Evolutionary conservation across 2,329 filamentous ascomycete genomes (phyloP).

Genomic region (Fusarium annulatum): DNA sequence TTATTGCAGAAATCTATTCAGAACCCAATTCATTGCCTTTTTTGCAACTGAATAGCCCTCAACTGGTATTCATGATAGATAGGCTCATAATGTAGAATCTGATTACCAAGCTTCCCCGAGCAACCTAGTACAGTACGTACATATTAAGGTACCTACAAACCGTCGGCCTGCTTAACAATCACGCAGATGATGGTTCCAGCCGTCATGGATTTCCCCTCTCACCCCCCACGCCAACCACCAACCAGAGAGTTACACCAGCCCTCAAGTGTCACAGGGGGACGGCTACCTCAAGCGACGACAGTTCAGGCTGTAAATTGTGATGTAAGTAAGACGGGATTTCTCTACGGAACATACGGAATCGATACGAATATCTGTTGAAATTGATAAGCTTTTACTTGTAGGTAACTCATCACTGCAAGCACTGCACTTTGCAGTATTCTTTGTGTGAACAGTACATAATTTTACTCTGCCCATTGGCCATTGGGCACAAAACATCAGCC

Average conservation of each 20-base stretch:
- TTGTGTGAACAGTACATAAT: background rate
- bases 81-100: background rate
- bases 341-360: background rate
- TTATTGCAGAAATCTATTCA: background rate
- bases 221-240: conserved; percentile 27
- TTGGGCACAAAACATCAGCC: background rate
- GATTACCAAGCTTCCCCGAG: conserved; percentile 27
- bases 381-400: too few relatives aligned
- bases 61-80: background rate
- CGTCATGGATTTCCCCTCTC: conserved; percentile 39
- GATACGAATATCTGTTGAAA: background rate
- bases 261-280: background rate
- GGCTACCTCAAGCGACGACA: background rate
- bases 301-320: background rate
- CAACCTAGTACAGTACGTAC: background rate
- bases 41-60: background rate
- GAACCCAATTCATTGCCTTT: background rate
- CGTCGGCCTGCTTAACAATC: conserved; percentile 42
- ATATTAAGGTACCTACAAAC: conserved; percentile 2
- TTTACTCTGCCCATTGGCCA: background rate
- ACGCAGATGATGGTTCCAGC: conserved; percentile 26
- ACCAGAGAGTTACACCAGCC: conserved; percentile 14
- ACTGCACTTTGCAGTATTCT: background rate
- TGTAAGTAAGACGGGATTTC: background rate
- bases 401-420: background rate